Conservation (phyloP, 139 green algal species). For the Bryopsis sp. region DNA sequence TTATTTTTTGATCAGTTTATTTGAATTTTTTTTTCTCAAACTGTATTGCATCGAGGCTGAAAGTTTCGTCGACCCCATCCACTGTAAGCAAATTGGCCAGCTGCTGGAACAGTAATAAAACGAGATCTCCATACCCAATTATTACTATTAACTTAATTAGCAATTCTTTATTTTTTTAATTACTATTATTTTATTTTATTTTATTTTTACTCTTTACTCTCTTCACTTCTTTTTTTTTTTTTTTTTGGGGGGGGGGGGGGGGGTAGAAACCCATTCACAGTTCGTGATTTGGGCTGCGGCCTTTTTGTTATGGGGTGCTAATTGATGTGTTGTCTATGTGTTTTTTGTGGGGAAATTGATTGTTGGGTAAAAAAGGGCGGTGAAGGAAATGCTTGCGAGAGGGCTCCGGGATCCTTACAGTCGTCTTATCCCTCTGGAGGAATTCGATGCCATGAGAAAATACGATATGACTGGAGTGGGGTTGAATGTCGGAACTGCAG, state of each 20-base stretch:
- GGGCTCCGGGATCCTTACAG: slow-evolving; percentile 81
- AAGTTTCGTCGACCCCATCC: not conserved
- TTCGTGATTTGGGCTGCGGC: not conserved
- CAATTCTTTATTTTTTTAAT: no score
- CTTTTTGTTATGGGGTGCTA: not conserved
- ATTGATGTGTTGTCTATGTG: not conserved
- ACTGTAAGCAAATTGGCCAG: not conserved
- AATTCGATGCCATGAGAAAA: slow-evolving; percentile 82
- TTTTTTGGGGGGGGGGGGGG: no score
- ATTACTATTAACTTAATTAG: no score
- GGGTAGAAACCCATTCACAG: not conserved
- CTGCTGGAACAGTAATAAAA: no score
- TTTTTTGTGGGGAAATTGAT: not conserved
- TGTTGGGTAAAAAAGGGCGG: slow-evolving; percentile 25
- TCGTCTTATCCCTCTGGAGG: slow-evolving; percentile 63
- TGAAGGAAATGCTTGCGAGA: slow-evolving; percentile 49
- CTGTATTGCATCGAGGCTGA: no score
- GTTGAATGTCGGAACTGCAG: slow-evolving; percentile 79
- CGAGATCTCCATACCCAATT: no score
- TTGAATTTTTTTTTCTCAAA: no score
- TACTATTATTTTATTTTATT: no score
- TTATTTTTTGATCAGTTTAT: no score
- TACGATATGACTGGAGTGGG: slow-evolving; percentile 94
- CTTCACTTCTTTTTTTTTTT: no score
- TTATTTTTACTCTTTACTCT: no score